Evolutionary conservation across 805 yeast species (phyloP).

Genomic region (Cyberlindnera nakhonratchasimensis): DNA sequence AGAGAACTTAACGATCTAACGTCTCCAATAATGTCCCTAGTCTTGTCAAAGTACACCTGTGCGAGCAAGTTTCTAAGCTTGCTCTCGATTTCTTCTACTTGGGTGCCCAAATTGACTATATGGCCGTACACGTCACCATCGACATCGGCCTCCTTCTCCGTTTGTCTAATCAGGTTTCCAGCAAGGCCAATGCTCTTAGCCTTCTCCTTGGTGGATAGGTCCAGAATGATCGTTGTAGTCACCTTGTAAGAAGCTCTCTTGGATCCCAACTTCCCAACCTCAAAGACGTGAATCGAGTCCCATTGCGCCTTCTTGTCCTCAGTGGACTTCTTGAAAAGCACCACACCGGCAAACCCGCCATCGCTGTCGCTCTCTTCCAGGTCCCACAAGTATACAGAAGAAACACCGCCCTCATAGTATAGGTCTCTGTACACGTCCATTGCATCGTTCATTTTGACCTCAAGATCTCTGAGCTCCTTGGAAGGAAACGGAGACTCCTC

Average conservation of each 20-base stretch:
- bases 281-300: conserved; percentile 95
- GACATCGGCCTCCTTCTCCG: conserved; percentile 35
- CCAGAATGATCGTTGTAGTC: conserved; percentile 85
- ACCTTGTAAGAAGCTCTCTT: conserved; percentile 48
- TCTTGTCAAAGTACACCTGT: conserved; percentile 93
- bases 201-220: conserved; percentile 39
- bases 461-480: conserved; percentile 62
- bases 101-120: conserved; percentile 76
- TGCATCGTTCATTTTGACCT: conserved; percentile 79
- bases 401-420: conserved; percentile 92
- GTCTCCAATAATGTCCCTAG: conserved; percentile 80
- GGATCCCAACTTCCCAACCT: conserved; percentile 30
- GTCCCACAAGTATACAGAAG: conserved; percentile 92
- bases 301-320: conserved; percentile 45
- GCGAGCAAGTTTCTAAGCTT: conserved; percentile 83
- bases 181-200: conserved; percentile 49
- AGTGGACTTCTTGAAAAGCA: conserved; percentile 69
- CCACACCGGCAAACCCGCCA: conserved; percentile 84
- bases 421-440: conserved; percentile 90
- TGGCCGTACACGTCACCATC: conserved; percentile 40
- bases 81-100: conserved; percentile 85
- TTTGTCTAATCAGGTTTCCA: conserved; percentile 86
- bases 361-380: conserved; percentile 50
- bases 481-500: conserved; percentile 78
- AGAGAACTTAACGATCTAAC: conserved; percentile 40